A percentile compares a stretch with the other conserved stretches of the same genome.
Conservation (phyloP, 257 asterid genomes). For the Jaltomata sinuosa region DNA sequence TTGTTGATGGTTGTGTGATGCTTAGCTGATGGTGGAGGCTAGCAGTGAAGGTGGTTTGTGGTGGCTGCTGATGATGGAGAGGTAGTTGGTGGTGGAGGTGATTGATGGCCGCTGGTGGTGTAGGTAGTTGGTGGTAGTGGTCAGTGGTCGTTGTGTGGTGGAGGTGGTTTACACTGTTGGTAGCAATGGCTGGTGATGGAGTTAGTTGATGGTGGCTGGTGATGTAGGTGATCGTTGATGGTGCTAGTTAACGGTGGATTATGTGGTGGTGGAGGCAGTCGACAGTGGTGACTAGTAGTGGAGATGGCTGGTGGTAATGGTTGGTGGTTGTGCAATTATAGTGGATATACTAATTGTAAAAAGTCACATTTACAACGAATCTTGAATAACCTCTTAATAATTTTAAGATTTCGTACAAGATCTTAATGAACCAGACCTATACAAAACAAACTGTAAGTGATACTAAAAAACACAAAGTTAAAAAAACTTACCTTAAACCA, state of each 20-base stretch:
- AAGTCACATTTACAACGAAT: not conserved
- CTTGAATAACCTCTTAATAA: not conserved
- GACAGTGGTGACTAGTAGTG: not conserved
- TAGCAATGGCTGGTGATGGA: not conserved
- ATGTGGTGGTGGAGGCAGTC: not conserved
- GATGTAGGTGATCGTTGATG: not conserved
- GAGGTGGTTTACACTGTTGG: not conserved
- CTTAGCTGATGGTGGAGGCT: not conserved
- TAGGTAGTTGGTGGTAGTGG: not conserved
- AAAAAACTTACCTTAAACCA: not conserved
- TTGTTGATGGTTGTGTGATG: not conserved
- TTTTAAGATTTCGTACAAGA: not conserved
- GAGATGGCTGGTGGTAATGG: not conserved
- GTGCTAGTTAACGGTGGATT: not conserved
- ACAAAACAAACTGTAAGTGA: not conserved
- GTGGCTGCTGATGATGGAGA: not conserved
- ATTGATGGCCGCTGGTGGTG: not conserved
- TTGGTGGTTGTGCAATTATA: not conserved
- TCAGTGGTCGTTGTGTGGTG: not conserved
- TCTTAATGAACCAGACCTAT: not conserved
- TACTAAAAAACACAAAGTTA: not conserved
- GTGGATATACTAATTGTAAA: not conserved
- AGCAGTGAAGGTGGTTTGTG: not conserved
- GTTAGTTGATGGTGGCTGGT: not conserved
- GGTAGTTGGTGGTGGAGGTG: not conserved